Conservation (phyloP, 1,284 basidiomycete genomes). For the Apiotrichum sp. region DNA sequence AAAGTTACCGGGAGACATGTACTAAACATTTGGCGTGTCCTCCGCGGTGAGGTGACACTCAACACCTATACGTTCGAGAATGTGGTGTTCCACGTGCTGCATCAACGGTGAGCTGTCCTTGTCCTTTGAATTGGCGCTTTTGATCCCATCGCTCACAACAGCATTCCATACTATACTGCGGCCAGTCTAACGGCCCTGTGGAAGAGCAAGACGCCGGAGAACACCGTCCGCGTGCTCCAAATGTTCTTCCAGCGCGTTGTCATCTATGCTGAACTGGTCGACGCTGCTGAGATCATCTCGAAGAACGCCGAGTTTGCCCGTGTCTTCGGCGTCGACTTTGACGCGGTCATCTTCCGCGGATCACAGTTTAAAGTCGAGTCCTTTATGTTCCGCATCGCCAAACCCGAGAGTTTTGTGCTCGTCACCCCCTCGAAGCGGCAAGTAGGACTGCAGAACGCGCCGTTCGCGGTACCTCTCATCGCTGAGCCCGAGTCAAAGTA, state of each 20-base stretch:
- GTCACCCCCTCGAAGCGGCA: constrained; percentile 75
- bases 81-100: constrained; percentile 71
- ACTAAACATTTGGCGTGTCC: constrained; percentile 86
- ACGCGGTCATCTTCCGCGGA: constrained; percentile 86
- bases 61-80: constrained; percentile 86
- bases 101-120: constrained; percentile 55
- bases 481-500: constrained; percentile 91
- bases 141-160: constrained; percentile 32
- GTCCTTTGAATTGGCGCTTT: background rate
- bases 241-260: constrained; percentile 61
- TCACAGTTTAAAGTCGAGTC: constrained; percentile 99
- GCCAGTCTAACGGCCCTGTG: constrained; percentile 69
- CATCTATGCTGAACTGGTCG: constrained; percentile 69
- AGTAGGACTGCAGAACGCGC: constrained; percentile 95
- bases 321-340: constrained; percentile 95
- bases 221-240: constrained; percentile 55
- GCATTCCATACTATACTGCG: constrained; percentile 68
- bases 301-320: constrained; percentile 94
- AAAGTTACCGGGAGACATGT: constrained; percentile 82
- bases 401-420: constrained; percentile 86
- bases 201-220: constrained; percentile 55
- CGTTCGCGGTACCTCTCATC: constrained; percentile 81
- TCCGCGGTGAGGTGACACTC: constrained; percentile 76
- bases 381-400: constrained; percentile 96
- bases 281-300: constrained; percentile 70